A percentile compares a stretch with the other conserved stretches of the same genome.
Conservation (phyloP, 208 protist genomes). For the Acanthamoeba culbertsoni region DNA sequence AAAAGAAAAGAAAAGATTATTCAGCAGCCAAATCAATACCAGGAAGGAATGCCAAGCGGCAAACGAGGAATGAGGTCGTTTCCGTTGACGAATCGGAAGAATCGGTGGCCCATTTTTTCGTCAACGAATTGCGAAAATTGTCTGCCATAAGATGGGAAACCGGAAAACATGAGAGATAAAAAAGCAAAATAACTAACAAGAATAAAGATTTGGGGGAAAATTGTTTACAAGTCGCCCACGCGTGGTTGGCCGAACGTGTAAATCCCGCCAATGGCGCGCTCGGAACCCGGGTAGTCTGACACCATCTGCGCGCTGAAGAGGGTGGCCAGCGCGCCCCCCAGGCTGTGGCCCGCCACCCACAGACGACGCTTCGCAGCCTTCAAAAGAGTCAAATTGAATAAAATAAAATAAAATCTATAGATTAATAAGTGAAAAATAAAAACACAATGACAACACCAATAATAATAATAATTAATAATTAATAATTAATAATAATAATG, state of each 20-base stretch:
- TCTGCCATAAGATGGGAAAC: neutral
- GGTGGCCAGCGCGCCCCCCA: neutral
- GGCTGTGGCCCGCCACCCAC: slow-evolving; percentile 15
- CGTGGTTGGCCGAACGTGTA: slow-evolving; percentile 40
- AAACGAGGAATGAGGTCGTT: slow-evolving; percentile 35
- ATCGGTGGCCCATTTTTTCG: neutral
- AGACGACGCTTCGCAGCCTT: neutral
- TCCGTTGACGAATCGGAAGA: slow-evolving; percentile 7
- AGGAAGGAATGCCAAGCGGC: neutral
- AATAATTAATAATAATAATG: neutral
- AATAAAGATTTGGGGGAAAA: no score
- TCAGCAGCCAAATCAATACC: neutral
- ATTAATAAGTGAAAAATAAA: neutral
- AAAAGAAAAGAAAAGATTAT: neutral
- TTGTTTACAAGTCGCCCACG: neutral
- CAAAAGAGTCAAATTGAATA: no score
- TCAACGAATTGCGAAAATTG: neutral
- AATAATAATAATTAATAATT: neutral
- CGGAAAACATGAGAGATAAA: no score
- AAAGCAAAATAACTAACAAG: neutral
- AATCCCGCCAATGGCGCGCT: neutral
- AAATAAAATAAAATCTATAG: neutral
- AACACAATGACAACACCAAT: neutral
- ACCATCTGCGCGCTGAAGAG: slow-evolving; percentile 5
- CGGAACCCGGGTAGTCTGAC: neutral